Evolutionary conservation across 768 basidiomycete species (phyloP), one percentile per base, ranked within the genome.

Genomic region (Tephrocybe sp.): DNA sequence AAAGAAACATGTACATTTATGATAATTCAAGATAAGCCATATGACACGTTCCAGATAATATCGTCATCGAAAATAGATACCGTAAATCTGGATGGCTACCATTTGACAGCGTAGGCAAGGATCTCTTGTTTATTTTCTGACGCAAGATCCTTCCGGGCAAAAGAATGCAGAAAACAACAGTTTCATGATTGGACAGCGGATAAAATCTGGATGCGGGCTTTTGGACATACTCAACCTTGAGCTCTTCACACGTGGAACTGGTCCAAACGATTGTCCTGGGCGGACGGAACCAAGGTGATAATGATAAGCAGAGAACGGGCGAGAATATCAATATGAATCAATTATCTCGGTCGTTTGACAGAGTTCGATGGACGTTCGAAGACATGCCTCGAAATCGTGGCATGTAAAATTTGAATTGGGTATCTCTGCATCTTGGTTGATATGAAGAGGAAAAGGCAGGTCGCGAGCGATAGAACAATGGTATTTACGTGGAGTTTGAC

Each of bases 211-310:
- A 4, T 14, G 39, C 4, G 16, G 39, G n/a, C 16, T 17, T 26
- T 4, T 4, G 26, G 7, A 26, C 26, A 26, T 26, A 7, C 26
- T 26, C 42, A 35, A 7, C 30, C 39, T 45, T 20, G 38, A 17
- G 17, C 44, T 8, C 30, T 17, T 35, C 32, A 12, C 51, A 45
- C 43, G 34, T 48, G 49, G 32, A 43, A 49, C 35, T 26, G 19
- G 48, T 33, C 16, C 42, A 40, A 32, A 48, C 22, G 36, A 40
- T 41, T 34, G 16, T 19, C 17, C 14, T n/a, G n/a, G 11, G 26
- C 49, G 56, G 52, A 44, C 46, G 52, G 52, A 53, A 54, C 52
- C 56, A 51, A 34, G 32, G 20, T 2, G 46, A 48, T 43, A 43
- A 16, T 40, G 40, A 45, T 22, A n/a, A 51, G 31, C 16, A 34